Evolutionary conservation across 768 basidiomycete species (phyloP), one percentile per base, ranked within the genome.

Genomic region (Dioszegia aurantiaca): DNA sequence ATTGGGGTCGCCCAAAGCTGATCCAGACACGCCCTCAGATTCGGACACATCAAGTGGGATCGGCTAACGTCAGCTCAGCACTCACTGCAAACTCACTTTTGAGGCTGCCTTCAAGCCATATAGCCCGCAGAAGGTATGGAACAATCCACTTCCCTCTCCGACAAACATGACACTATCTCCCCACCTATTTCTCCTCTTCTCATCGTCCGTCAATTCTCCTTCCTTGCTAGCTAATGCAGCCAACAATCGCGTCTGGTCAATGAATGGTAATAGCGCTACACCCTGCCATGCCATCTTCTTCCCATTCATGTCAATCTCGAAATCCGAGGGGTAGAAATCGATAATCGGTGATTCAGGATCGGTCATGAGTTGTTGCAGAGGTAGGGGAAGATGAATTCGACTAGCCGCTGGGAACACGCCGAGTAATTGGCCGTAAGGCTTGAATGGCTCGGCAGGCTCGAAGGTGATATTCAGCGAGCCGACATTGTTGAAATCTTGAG

Each of bases 241-340:
- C 54, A 98, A 79, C 24, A 99, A 78, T 31, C 92, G 83, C 55
- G 82, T 82, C 74, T 86, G 82, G 71, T 98, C 89, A 62, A 99
- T 98, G 80, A 98, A 99, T 0, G 95, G 93, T 21, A 99, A 80
- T 9, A 99, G 80, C 0, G 95, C 93, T 56, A 99, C 91, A 54
- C 95, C 95, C 77, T 99, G 94, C 95, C 95, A 99, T 6, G 89
- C 82, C 93, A 98, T 97, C 78, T 88, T 89, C 80, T 98, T 98
- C 58, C 95, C 95, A 71, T 99, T 99, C 95, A 99, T 99, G 77
- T 99, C 95, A 70, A 98, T 87, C 67, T 93, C 85, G 76, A 99
- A 99, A 16, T 87, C 84, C 0, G 81, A 62, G 0, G 94, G 94
- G 77, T 98, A 98, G 79, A 97, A 98, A 70, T 98, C 93, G 59